Conservation (phyloP, 164 flowering plant genomes). For the Houttuynia cordata region DNA sequence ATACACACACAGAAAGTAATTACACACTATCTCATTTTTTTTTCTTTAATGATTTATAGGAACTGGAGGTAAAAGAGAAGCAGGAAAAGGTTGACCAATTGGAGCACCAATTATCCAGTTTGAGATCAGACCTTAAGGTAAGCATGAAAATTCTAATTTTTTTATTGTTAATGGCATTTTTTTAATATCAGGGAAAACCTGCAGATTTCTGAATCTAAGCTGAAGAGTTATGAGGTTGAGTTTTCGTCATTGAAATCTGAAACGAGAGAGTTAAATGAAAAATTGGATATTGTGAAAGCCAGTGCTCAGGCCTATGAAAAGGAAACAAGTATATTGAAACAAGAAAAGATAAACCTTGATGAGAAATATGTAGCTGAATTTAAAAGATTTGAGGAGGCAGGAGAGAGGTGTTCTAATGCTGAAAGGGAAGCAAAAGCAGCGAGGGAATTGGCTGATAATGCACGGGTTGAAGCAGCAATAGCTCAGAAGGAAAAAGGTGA, state of each 20-base stretch:
- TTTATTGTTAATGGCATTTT: too few species aligned
- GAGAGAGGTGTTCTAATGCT: constrained; percentile 69
- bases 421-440: constrained; percentile 79
- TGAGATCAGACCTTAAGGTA: constrained; percentile 73
- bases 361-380: constrained; percentile 64
- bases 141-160: background rate
- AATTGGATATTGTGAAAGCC: constrained; percentile 46
- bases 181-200: background rate
- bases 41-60: constrained; percentile 35
- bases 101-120: constrained; percentile 67
- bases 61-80: constrained; percentile 68
- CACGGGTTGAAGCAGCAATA: constrained; percentile 56
- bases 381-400: constrained; percentile 64
- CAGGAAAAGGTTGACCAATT: constrained; percentile 55
- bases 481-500: constrained; percentile 70
- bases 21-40: background rate
- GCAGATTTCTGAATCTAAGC: constrained; percentile 81
- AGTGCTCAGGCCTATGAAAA: constrained; percentile 66
- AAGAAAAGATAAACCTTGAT: constrained; percentile 66
- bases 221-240: constrained; percentile 57
- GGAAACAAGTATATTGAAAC: constrained; percentile 60
- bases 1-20: background rate
- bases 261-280: constrained; percentile 49
- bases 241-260: constrained; percentile 44
- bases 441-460: constrained; percentile 79